Evolutionary conservation across 345 rosid genomes (phyloP), one percentile per base, ranked within the genome.

Genomic region (Linum tenue): DNA sequence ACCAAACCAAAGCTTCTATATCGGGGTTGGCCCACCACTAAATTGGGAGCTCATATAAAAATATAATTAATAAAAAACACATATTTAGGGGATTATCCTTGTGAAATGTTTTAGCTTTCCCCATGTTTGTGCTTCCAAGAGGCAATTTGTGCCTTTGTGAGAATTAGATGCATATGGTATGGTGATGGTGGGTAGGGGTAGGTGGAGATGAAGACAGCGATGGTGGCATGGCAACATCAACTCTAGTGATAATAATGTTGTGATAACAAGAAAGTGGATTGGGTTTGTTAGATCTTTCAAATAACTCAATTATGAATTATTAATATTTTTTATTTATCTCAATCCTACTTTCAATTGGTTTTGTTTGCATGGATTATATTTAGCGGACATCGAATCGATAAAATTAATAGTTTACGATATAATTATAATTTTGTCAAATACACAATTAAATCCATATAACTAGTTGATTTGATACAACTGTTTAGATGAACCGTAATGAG

Each of bases 181-280:
- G 31, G 31, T 22, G 31, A 22, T 55, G 80, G 95, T 85, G 86
- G 97, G 71, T 82, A 74, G 78, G 77, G 81, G 86, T 90, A 40
- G 91, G 97, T 90, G 61, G 65, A 74, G 95, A 81, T 67, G 80
- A 37, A 80, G 88, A 85, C 31, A 22, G 82, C 56, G 67, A 61
- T 61, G 64, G 38, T 36, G 50, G 14, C 39, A 22, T 6, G 35
- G 6, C 36, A 22, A 22, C 15, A 22, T 22, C 14, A 36, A 55
- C 16, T 7, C 39, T 36, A 59, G 37, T 22, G 7, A 58, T 22
- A 8, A 16, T 2, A 36, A 59, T 35, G 7, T 16, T 22, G 15
- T 36, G 35, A 31, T 6, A 3, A 37, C 37, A 59, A 7, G 39
- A 37, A 9, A 57, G 11, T 14, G 7, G 39, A 16, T 36, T 10